phyloP scores from a whole-genome alignment of 495 filamentous ascomycete species.

The Astrothelium macrocarpum region DNA sequence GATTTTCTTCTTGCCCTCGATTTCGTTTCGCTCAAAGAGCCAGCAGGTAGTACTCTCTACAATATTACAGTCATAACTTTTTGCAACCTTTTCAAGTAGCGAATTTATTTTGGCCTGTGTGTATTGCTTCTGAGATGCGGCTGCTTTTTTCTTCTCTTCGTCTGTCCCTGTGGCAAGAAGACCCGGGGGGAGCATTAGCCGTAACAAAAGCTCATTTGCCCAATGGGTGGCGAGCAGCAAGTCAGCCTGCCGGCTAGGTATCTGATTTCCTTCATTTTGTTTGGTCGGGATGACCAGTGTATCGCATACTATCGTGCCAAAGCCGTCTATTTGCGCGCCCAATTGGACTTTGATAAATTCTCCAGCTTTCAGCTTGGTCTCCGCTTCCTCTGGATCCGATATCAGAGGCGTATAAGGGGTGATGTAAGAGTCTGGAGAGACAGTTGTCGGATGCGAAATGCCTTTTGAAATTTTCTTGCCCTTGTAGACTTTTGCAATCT shows the following conservation, averaged over 20 bases:
- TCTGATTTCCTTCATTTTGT: conserved; percentile 45
- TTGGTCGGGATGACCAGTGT: conserved; percentile 62
- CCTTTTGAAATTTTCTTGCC: conserved; percentile 95
- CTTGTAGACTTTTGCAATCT: conserved; percentile 91
- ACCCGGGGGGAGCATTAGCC: conserved; percentile 82
- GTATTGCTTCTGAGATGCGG: conserved; percentile 59
- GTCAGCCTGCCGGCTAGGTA: conserved; percentile 70
- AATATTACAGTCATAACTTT: conserved; percentile 81
- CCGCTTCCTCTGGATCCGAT: conserved; percentile 76
- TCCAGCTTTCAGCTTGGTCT: conserved; percentile 62
- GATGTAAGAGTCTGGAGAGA: conserved; percentile 88
- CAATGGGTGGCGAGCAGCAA: conserved; percentile 86
- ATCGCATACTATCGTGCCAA: conserved; percentile 93
- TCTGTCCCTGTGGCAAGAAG: conserved; percentile 73
- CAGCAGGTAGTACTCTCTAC: conserved; percentile 97
- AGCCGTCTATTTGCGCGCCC: conserved; percentile 95
- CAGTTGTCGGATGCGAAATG: conserved; percentile 86
- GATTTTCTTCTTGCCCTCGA: conserved; percentile 97
- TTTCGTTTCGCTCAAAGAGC: conserved; percentile 92
- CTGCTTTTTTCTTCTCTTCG: conserved; percentile 89
- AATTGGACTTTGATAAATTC: conserved; percentile 94
- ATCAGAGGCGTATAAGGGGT: conserved; percentile 92
- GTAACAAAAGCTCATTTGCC: conserved; percentile 86
- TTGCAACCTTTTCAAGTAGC: conserved; percentile 82
- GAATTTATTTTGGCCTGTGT: conserved; percentile 76